Evolutionary conservation across 2,329 filamentous ascomycete genomes (phyloP).

Genomic region (Aspergillus proliferans): DNA sequence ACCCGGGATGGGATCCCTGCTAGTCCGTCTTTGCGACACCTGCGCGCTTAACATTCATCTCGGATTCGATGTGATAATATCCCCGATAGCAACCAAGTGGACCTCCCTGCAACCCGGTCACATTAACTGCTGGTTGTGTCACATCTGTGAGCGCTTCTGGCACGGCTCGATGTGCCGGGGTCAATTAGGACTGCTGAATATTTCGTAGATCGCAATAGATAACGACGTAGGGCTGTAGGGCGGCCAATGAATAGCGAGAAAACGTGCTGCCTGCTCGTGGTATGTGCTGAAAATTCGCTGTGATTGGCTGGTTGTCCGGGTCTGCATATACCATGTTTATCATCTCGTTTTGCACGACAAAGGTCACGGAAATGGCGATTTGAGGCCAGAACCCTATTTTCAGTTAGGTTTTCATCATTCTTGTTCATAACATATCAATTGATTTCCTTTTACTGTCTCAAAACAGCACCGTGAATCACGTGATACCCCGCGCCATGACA

Average conservation of each 20-base stretch:
- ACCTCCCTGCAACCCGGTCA: neutral
- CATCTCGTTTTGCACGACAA: too few relatives aligned
- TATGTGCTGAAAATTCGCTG: too few relatives aligned
- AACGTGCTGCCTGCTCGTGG: neutral
- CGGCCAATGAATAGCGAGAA: neutral
- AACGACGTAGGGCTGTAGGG: conserved; percentile 1
- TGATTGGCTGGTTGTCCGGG: too few relatives aligned
- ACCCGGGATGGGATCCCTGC: neutral
- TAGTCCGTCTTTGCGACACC: neutral
- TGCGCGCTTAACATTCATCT: neutral
- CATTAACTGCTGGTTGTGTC: neutral
- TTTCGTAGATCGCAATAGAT: too few relatives aligned
- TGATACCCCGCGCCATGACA: too few relatives aligned
- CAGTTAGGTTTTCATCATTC: too few relatives aligned
- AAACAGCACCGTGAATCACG: too few relatives aligned
- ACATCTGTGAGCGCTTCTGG: neutral
- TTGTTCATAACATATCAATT: too few relatives aligned
- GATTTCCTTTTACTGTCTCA: too few relatives aligned
- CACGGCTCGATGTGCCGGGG: neutral
- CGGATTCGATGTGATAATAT: neutral
- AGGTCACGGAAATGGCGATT: too few relatives aligned
- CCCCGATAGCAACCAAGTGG: neutral
- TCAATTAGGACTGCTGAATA: neutral
- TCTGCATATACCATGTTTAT: too few relatives aligned
- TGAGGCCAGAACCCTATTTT: too few relatives aligned